Base-by-base conservation (phyloP, 2,329 filamentous ascomycete genomes). In the Xylariaceae sp. region DNA sequence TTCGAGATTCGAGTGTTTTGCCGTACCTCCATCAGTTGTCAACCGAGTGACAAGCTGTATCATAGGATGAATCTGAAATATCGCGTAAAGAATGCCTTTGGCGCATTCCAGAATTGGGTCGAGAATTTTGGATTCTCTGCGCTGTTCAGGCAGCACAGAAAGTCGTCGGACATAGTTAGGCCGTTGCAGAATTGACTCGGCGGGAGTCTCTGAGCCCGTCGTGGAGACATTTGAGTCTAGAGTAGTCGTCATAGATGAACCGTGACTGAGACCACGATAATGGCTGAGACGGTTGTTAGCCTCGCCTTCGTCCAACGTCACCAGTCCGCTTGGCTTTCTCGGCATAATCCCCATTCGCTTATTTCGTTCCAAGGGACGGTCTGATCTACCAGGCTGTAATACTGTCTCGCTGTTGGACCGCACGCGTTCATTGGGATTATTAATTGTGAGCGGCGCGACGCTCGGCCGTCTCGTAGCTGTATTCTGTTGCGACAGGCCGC, bases 401-500 rank as follows among this genome's bases (percentile, higher is more conserved):
- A 83, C 68, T 1, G 78, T 81, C 65, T 87, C 84, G 40, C 83
- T 86, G 56, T 86, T 86, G 63, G 83, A 86, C 42, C 84, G 80
- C 9, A 82, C 63, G 7, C 86, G 79, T 67, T 91, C 87, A 60
- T 84, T 88, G 31, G 80, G 76, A 60, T 80, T 92, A 19, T 83
- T 84, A 52, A 88, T 85, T 2, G 85, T 84, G 44, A 84, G 65
- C 6, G 81, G 89, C 71, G 88, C 84, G n/a, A 90, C 80, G 1
- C 85, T 83, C 1, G 90, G 88, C 54, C 86, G 79, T 53, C 88
- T 83, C 45, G 84, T 74, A 4, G 80, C 74, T 2, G 79, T 74
- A 62, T 79, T 87, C 59, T 88, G 84, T 62, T 87, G 84, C 2
- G 86, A 89, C 3, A 86, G 74, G 1, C 85, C 85, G 32, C 91